Evolutionary conservation across 192 early-diverging fungal genomes (phyloP).

Genomic region (Gamsiella multidivaricata): DNA sequence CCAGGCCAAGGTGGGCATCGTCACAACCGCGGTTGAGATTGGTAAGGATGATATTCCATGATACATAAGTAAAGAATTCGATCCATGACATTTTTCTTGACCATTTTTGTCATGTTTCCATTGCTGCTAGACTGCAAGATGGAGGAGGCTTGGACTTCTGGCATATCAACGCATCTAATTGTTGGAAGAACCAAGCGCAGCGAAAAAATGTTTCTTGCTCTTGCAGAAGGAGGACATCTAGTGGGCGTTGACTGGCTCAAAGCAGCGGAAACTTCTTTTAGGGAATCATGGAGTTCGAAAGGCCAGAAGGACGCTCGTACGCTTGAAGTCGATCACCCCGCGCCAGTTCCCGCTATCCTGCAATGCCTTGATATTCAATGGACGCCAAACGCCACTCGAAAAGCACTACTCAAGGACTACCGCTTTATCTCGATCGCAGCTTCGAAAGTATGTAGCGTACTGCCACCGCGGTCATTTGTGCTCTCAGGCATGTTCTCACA

Average conservation of each 20-base stretch:
- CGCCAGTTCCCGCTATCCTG: not conserved
- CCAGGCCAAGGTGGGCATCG: constrained; percentile 19
- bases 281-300: constrained; percentile 27
- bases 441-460: constrained; percentile 4
- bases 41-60: constrained; percentile 12
- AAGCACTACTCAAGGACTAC: constrained; percentile 14
- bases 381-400: constrained; percentile 25
- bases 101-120: not conserved
- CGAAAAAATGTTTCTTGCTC: constrained; percentile 30
- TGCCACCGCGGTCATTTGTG: not conserved
- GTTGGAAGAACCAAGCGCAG: constrained; percentile 34
- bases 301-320: constrained; percentile 5
- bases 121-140: constrained; percentile 28
- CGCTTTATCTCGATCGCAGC: constrained; percentile 32
- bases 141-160: constrained; percentile 33
- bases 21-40: constrained; percentile 32
- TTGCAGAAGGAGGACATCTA: constrained; percentile 38
- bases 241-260: constrained; percentile 19
- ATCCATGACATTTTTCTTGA: not conserved
- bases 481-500: too few relatives aligned
- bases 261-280: constrained; percentile 2
- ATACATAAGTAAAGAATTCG: too few relatives aligned
- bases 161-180: constrained; percentile 38
- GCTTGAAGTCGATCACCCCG: constrained; percentile 17
- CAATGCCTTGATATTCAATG: constrained; percentile 18